Base-by-base conservation (phyloP, 2,329 filamentous ascomycete genomes). In the Coniochaeta prunicola region DNA sequence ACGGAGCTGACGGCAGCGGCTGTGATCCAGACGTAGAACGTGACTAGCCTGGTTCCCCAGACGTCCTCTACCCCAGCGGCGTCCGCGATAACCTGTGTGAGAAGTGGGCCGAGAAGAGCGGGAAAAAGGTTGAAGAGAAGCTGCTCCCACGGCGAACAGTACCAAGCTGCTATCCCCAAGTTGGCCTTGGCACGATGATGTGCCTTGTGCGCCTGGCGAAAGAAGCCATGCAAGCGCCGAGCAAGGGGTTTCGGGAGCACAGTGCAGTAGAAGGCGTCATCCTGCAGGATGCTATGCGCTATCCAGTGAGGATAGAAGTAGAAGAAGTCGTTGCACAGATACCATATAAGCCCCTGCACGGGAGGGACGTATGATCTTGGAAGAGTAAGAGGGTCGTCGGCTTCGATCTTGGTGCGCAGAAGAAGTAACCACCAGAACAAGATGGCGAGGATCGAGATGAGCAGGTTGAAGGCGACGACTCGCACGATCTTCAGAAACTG, bases 261-360 rank as follows among this genome's bases (percentile, higher is more conserved):
- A 10, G 24, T 56, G 33, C 13, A 21, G 33, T 40, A 30, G 21
- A 36, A 26, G 9, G 19, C n/a, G 19, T 19, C 33, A 7, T 40
- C 34, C 8, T 6, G 6, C 30, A 34, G 34, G 34, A 30, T 34
- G 34, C 33, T 38, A 15, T 56, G 54, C 15, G 54, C 34, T 1
- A 56, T 40, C 34, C 54, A 56, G 34, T 56, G 54, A 8, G 54
- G 54, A 15, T 56, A 56, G 21, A 56, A 56, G 24, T 56, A 56
- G 21, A 56, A 56, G 19, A 56, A 38, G 38, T 56, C 54, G 34
- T 56, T 56, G 34, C 19, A 38, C 5, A 56, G 15, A 15, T 56
- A 56, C 54, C 54, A 56, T 4, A 30, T 19, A 10, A 56, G 1
- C 5, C 34, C 54, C 54, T 56, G 54, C 13, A 56, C 19, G 10